phyloP scores from a whole-genome alignment of 2,329 filamentous ascomycete genomes.

The Trichoderma arundinaceum region DNA sequence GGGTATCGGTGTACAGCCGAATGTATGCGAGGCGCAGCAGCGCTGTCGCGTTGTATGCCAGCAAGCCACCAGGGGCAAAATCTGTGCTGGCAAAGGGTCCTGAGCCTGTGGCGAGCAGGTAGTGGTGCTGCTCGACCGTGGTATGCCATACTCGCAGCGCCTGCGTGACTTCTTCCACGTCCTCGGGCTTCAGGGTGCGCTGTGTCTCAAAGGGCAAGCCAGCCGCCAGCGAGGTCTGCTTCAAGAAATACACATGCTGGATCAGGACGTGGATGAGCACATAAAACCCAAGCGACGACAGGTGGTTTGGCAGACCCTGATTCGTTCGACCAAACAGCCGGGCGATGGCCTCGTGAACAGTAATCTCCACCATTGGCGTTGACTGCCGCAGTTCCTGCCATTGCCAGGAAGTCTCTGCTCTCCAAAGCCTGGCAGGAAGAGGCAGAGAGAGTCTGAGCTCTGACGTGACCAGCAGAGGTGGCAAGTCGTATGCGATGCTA shows the following conservation, averaged over 20 bases:
- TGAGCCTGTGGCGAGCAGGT: conserved; percentile 56
- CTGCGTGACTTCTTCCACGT: conserved; percentile 62
- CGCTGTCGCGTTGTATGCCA: conserved; percentile 70
- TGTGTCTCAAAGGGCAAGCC: conserved; percentile 57
- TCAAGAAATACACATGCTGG: conserved; percentile 73
- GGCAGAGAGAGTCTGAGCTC: conserved; percentile 63
- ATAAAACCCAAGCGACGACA: conserved; percentile 70
- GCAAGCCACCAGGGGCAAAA: conserved; percentile 60
- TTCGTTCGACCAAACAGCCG: conserved; percentile 59
- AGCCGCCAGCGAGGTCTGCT: conserved; percentile 63
- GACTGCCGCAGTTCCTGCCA: conserved; percentile 64
- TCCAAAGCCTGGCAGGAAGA: conserved; percentile 61
- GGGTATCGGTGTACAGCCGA: conserved; percentile 68
- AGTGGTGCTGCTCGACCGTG: conserved; percentile 62
- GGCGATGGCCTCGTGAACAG: conserved; percentile 62
- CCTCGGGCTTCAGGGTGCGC: conserved; percentile 57
- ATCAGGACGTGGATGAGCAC: conserved; percentile 73
- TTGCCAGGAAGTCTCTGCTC: conserved; percentile 62
- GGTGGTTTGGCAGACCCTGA: conserved; percentile 54
- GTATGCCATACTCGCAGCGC: conserved; percentile 64
- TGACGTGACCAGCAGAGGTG: conserved; percentile 62
- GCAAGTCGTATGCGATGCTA: conserved; percentile 66
- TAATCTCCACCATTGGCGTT: conserved; percentile 57
- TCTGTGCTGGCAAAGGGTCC: conserved; percentile 55
- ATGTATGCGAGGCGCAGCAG: conserved; percentile 67